Base-by-base conservation (phyloP, 768 basidiomycete species). In the Mycena vulgaris region DNA sequence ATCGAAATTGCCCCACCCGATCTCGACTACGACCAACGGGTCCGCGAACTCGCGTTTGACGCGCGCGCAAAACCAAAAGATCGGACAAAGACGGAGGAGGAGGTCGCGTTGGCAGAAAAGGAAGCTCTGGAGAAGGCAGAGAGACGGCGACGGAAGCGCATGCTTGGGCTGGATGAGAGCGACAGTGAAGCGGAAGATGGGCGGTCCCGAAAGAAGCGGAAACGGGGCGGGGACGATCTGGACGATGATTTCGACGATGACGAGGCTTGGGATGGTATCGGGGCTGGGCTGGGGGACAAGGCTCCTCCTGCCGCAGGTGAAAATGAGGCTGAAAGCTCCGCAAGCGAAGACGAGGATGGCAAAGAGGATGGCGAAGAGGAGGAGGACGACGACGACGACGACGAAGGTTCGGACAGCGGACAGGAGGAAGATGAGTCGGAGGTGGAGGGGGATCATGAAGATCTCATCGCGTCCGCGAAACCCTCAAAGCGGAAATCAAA, bases 51-150 rank as follows among this genome's bases (percentile, higher is more conserved):
- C 42, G 96, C 93, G 0, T 97, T 97, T 75, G 98, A 99, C 67
- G 90, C 94, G 74, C 89, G 98, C 1, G 94, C 98, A 3, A 95
- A 96, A 71, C 94, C 98, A 0, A 98, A 95, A 77, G 94, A 99
- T 78, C 84, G 98, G 63, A 96, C 95, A 31, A 98, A 98, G 83
- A 98, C 97, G 0, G 97, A 98, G 75, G 96, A 98, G 75, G 98
- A 99, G 76, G 75, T 96, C 31, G 97, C 96, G 6, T 68, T 93
- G 69, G 96, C 97, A 70, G 94, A 93, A 76, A 96, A 95, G 75
- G 93, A 94, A 73, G 86, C 89, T 6, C 80, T 99, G 62, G 94
- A 97, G 81, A 92, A 91, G 79, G 94, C 95, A 1, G 98, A 99
- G 82, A 85, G 88, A 74, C 87, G 85, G 72, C 86, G 98, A 31